phyloP scores from a whole-genome alignment of 2,329 filamentous ascomycete genomes.

The Metarhizium sp. region DNA sequence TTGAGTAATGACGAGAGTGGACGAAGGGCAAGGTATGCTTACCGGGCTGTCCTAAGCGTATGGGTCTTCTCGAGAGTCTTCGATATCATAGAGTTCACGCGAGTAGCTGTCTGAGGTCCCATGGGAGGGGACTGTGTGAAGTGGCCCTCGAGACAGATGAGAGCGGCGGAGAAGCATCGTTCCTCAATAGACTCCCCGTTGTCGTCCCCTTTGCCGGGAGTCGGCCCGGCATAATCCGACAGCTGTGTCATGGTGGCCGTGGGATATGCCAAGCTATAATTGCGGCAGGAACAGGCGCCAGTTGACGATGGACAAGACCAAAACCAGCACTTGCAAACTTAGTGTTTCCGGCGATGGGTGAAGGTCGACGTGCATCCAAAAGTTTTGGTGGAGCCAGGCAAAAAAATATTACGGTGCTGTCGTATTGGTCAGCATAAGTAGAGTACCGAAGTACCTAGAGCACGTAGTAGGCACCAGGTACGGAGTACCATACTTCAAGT shows the following conservation, averaged over 20 bases:
- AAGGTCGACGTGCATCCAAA: background rate
- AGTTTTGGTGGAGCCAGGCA: constrained; percentile 6
- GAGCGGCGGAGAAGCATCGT: constrained; percentile 49
- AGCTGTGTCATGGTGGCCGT: constrained; percentile 15
- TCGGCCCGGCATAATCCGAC: constrained; percentile 14
- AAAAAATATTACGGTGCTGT: no score
- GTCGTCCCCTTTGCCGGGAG: constrained; percentile 10
- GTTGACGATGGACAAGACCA: background rate
- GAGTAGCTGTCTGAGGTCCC: constrained; percentile 44
- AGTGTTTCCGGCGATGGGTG: background rate
- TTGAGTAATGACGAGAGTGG: background rate
- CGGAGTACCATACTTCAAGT: no score
- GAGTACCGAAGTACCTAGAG: no score
- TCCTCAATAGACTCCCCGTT: constrained; percentile 49
- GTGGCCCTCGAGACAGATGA: constrained; percentile 54
- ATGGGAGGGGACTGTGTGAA: constrained; percentile 48
- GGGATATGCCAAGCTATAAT: background rate
- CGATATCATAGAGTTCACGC: constrained; percentile 47
- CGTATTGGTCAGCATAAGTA: no score
- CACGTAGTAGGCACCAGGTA: no score
- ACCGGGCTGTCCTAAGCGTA: constrained; percentile 51
- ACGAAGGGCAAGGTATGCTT: constrained; percentile 10
- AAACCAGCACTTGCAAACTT: background rate
- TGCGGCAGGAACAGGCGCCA: background rate
- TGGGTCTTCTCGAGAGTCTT: constrained; percentile 57